Percentiles rank a stretch among this genome's conserved stretches.
phyloP scores from a whole-genome alignment of 441 rosid genomes.

The Gossypium trilobum region DNA sequence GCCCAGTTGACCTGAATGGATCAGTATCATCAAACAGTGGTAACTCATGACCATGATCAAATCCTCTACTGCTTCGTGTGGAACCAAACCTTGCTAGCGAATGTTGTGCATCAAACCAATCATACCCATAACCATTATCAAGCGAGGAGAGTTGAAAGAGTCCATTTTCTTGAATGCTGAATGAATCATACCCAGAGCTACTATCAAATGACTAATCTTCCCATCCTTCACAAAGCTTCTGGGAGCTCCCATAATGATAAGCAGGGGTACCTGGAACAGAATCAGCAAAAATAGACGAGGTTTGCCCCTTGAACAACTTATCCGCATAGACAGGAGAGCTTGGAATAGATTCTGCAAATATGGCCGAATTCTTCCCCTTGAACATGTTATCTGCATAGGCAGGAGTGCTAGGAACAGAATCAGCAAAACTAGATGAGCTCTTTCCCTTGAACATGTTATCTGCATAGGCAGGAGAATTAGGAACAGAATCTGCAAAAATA shows the following conservation, averaged over 20 bases:
- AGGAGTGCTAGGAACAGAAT: constrained; percentile 49
- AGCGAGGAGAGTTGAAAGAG: constrained; percentile 28
- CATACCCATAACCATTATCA: constrained; percentile 31
- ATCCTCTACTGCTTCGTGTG: constrained; percentile 37
- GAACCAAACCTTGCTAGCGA: constrained; percentile 65
- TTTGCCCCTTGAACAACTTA: background rate
- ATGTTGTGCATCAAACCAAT: constrained; percentile 43
- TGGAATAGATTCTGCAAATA: constrained; percentile 43
- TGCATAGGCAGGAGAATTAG: constrained; percentile 29
- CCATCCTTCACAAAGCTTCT: constrained; percentile 31
- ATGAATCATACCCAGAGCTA: constrained; percentile 79
- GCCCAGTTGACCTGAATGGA: constrained; percentile 63
- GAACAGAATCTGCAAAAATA: constrained; percentile 42
- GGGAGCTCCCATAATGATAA: constrained; percentile 43
- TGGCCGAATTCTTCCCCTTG: constrained; percentile 11
- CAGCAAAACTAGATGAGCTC: constrained; percentile 34
- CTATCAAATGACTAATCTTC: constrained; percentile 53
- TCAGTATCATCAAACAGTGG: constrained; percentile 60
- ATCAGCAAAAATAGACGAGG: background rate
- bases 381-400: constrained; percentile 14
- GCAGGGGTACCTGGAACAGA: constrained; percentile 35
- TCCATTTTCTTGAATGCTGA: constrained; percentile 43
- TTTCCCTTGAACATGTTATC: background rate
- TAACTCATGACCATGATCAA: constrained; percentile 44
- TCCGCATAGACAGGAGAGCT: constrained; percentile 29